Evolutionary conservation across 257 asterid species (phyloP), one percentile per base, ranked within the genome.

Genomic region (Asclepias syriaca): DNA sequence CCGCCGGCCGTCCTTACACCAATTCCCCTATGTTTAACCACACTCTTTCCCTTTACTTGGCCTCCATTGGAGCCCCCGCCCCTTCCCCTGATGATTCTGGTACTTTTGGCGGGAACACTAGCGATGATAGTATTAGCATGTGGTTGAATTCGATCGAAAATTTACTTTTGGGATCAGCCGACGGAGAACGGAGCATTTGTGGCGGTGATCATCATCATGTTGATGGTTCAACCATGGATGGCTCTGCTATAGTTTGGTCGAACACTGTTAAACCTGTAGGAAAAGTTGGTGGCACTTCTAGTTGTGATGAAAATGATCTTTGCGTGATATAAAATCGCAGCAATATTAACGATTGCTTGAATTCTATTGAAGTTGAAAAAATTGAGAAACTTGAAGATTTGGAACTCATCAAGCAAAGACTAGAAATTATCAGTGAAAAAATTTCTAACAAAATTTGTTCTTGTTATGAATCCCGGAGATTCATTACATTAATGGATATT

Each of bases 1-100:
- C 69, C 1, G 68, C 78, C 1, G 50, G 68, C 5, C 49, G 51
- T 5, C 78, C 69, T 46, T 50, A 21, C 50, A 40, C 34, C 39
- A 58, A 58, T 12, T 6, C 18, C 10, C 65, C 65, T 8, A 0
- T 22, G 16, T 57, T 57, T 10, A 37, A 57, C 4, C 1, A 5
- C 5, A 16, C 7, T 3, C 34, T 57, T 57, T 57, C 63, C 3
- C 34, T 14, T 8, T 57, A 57, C 63, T 57, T 22, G 34, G 3
- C 4, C 16, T 11, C 37, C 24, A 9, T 57, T 5, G 16, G 37
- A 34, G 39, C 39, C 39, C 34, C 34, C 10, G 65, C 18, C 65
- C 3, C 39, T 2, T 19, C 39, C 6, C 7, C 10, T 3, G 15
- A 8, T 22, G 63, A 12, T 34, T 34, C 39, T 34, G 5, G 39